Evolutionary conservation across 2,329 filamentous ascomycete species (phyloP).

Genomic region (Zelopaecilomyces penicillatus): DNA sequence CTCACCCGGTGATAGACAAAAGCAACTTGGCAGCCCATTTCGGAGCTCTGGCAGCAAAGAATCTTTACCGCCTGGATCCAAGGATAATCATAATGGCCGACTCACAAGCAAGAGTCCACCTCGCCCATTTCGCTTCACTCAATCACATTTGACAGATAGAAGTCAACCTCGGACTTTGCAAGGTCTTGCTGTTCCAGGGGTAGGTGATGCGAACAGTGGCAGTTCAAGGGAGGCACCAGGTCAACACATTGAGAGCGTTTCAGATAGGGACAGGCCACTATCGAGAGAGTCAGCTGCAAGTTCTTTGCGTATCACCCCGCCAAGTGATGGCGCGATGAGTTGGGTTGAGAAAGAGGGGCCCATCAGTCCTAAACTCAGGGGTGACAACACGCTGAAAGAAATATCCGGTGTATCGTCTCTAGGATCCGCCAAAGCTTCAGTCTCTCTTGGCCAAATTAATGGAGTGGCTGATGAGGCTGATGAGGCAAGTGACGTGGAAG

Average conservation of each 20-base stretch:
- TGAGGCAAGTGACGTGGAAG: slow-evolving; percentile 8
- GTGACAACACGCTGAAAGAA: slow-evolving; percentile 26
- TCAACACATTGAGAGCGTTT: slow-evolving; percentile 14
- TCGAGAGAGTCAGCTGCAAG: slow-evolving; percentile 22
- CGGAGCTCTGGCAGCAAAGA: slow-evolving; percentile 31
- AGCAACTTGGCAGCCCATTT: slow-evolving; percentile 48
- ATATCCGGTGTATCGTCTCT: slow-evolving; percentile 12
- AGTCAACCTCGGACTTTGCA: slow-evolving; percentile 19
- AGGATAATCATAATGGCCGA: slow-evolving; percentile 17
- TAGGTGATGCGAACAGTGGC: background rate
- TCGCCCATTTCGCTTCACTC: slow-evolving; percentile 12
- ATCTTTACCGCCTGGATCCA: slow-evolving; percentile 18
- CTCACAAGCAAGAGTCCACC: slow-evolving; percentile 23
- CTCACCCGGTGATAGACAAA: slow-evolving; percentile 43
- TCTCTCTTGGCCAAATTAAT: slow-evolving; percentile 10
- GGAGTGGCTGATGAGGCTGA: slow-evolving; percentile 13
- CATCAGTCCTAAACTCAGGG: slow-evolving; percentile 27
- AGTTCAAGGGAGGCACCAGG: slow-evolving; percentile 17
- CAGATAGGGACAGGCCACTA: slow-evolving; percentile 2
- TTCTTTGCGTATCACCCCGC: slow-evolving; percentile 24
- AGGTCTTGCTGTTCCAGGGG: background rate
- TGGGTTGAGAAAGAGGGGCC: slow-evolving; percentile 33
- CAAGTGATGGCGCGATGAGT: slow-evolving; percentile 33
- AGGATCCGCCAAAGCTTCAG: background rate
- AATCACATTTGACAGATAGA: slow-evolving; percentile 8